A percentile compares a stretch with the other conserved stretches of the same genome.
phyloP scores from a whole-genome alignment of 495 filamentous ascomycete species.

The Lepidopterella palustris region DNA sequence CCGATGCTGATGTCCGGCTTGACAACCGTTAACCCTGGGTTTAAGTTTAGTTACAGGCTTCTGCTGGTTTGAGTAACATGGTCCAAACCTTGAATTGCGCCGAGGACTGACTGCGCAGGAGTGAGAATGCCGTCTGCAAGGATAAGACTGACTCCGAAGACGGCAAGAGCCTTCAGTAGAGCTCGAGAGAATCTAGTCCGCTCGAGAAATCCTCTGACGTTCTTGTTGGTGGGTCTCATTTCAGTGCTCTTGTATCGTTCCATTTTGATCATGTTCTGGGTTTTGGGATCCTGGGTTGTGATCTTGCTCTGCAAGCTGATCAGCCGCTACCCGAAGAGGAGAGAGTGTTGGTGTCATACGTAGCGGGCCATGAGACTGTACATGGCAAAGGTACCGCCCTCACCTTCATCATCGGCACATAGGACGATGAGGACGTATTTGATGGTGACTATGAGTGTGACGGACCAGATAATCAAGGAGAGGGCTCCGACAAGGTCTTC shows the following conservation, averaged over 20 bases:
- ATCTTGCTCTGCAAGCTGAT: slow-evolving; percentile 4
- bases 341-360: slow-evolving; percentile 34
- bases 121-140: slow-evolving; percentile 64
- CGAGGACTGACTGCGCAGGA: slow-evolving; percentile 62
- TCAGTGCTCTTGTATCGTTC: slow-evolving; percentile 52
- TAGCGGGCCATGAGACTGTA: slow-evolving; percentile 65
- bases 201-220: slow-evolving; percentile 52
- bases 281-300: slow-evolving; percentile 16
- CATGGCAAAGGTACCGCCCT: slow-evolving; percentile 67
- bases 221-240: slow-evolving; percentile 44
- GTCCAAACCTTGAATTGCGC: slow-evolving; percentile 66
- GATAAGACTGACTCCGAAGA: slow-evolving; percentile 63
- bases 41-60: neutral
- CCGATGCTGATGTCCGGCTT: slow-evolving; percentile 41
- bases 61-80: slow-evolving; percentile 53
- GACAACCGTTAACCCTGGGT: slow-evolving; percentile 52
- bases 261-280: slow-evolving; percentile 37
- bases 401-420: slow-evolving; percentile 64
- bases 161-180: slow-evolving; percentile 56
- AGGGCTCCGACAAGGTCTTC: slow-evolving; percentile 62
- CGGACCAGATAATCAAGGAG: slow-evolving; percentile 66
- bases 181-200: slow-evolving; percentile 44
- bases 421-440: slow-evolving; percentile 67
- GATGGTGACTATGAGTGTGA: slow-evolving; percentile 63
- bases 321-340: neutral